Evolutionary conservation across 768 basidiomycete species (phyloP), one percentile per base, ranked within the genome.

Genomic region (Lepiota venenata): DNA sequence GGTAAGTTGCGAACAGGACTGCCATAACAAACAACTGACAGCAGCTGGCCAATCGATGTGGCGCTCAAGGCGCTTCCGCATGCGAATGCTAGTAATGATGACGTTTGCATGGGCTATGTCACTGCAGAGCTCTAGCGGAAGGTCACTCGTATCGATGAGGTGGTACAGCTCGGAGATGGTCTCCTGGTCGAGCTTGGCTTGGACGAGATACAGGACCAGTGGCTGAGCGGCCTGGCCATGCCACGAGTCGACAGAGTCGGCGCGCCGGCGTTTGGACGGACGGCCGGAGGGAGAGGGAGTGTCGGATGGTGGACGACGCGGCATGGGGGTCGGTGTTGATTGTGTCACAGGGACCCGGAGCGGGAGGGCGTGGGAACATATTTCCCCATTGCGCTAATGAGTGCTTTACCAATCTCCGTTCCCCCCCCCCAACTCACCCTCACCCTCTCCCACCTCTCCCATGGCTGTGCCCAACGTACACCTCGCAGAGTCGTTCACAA

Each of bases 21-120:
- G 50, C 47, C n/a, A 15, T 56, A 21, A 49, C 4, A n/a, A 42
- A 38, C 7, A 55, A n/a, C 85, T 64, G 64, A 90, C 89, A 22
- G 87, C 84, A 32, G 83, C 60, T 1, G 74, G 68, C 85, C 85
- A 86, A 27, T 75, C 61, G 12, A 92, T 49, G 66, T 91, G 88
- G 46, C 89, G 74, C 66, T 89, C 84, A 1, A 92, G 69, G 2
- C 91, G 78, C 56, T 78, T 78, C 59, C 75, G 74, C 82, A 89
- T 91, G 32, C 66, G 75, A 22, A 91, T 73, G 15, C 72, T 77
- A 4, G 90, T 88, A 52, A 93, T 63, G 37, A 92, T 69, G 32
- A 91, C 71, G 48, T 91, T 80, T 4, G 87, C 84, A 10, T 80
- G 74, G 14, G 74, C 66, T 2, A 70, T 57, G 37, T 78, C 61